Base-by-base conservation (phyloP, 1,139 yeast species). In the Debaryomyces singareniensis region DNA sequence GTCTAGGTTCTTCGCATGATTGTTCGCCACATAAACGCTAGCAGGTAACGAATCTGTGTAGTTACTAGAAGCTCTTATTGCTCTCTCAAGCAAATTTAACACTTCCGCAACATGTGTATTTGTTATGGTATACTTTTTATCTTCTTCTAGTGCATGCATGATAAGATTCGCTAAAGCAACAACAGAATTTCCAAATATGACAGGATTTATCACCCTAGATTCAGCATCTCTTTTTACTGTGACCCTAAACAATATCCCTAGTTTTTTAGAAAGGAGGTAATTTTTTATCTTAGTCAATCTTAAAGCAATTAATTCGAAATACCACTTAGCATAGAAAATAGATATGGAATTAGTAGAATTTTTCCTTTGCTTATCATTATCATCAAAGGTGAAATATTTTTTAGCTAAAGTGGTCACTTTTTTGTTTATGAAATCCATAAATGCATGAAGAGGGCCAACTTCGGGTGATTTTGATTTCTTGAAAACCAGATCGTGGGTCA, bases 111-210 rank as follows among this genome's bases (percentile, higher is more conserved):
- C 66, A 20, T 63, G 61, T 13, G 70, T 61, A 13, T 69, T 67
- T 10, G 70, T 66, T 2, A 78, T 71, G 5, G 69, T 58, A 23
- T 72, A 68, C 31, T 59, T 68, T 33, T 72, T 74, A 40, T 79
- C 87, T 47, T 80, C 86, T 35, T 71, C 75, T 16, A 73, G 62
- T 0, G 87, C 75, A 42, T 69, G 75, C n/a, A 72, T 61, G 21
- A 78, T 58, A 34, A 79, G 58, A 32, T 78, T 66, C 3, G 84
- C 57, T 9, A 79, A 50, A 2, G 83, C 65, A 27, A 79, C 68
- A n/a, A 78, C 71, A 0, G 84, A 73, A 46, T 79, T 77, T 3
- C 84, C 83, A 34, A 68, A 67, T 30, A 71, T 67, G 4, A 66
- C 72, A 0, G 84, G 77, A 33, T 77, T 68, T 13, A 75, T 64